phyloP scores from a whole-genome alignment of 495 filamentous ascomycete species.

The Aspergillus leporis region DNA sequence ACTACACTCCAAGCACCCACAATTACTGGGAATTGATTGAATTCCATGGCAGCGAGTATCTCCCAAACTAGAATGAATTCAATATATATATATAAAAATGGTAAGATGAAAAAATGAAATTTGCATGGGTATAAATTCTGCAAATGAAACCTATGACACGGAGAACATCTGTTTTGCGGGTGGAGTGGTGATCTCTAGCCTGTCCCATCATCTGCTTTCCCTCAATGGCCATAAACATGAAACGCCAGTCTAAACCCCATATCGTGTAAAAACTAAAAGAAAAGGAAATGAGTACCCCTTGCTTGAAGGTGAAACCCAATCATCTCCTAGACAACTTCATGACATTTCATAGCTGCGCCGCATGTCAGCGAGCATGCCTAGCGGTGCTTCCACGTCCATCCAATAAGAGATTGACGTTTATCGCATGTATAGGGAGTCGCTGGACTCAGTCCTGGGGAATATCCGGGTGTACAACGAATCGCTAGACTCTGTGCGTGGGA shows the following conservation, averaged over 20 bases:
- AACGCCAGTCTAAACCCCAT: conserved; percentile 3
- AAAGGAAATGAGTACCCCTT: not conserved
- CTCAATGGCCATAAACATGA: not conserved
- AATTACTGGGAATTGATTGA: not conserved
- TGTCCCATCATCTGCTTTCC: not conserved
- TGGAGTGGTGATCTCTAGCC: conserved; percentile 1
- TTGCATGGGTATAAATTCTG: conserved; percentile 5
- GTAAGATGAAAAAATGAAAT: not conserved
- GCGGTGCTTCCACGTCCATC: not conserved
- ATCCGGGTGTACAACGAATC: conserved; percentile 45
- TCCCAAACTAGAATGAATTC: not conserved
- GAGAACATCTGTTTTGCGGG: not conserved
- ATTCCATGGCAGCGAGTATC: not conserved
- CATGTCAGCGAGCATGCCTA: not conserved
- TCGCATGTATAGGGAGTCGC: conserved; percentile 44
- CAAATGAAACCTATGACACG: conserved; percentile 11
- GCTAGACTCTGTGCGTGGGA: conserved; percentile 46
- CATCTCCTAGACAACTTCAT: not conserved
- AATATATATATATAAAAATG: no score
- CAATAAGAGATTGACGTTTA: conserved; percentile 17
- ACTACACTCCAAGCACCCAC: not conserved
- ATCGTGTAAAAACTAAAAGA: not conserved
- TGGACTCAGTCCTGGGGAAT: conserved; percentile 46
- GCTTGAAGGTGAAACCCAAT: not conserved
- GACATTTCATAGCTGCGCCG: not conserved